phyloP scores from a whole-genome alignment of 2,329 filamentous ascomycete genomes.

The Aaosphaeria pasadenensis region DNA sequence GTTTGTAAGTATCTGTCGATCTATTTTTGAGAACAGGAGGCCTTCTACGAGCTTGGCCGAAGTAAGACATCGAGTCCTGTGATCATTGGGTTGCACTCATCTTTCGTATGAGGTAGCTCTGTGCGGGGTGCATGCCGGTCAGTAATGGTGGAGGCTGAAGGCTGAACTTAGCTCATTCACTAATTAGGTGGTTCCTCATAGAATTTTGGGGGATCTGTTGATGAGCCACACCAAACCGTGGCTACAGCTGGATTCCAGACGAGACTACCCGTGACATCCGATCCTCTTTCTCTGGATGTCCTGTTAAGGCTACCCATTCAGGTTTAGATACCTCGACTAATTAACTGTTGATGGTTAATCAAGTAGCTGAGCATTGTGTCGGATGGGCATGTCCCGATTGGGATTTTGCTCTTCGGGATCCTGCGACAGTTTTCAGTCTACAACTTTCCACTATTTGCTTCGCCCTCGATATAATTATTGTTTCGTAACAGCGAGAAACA shows the following conservation, averaged over 20 bases:
- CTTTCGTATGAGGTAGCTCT: background rate
- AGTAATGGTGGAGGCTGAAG: background rate
- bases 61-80: background rate
- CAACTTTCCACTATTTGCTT: too few relatives aligned
- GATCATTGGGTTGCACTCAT: too few relatives aligned
- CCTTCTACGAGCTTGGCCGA: background rate
- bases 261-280: background rate
- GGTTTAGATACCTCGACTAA: background rate
- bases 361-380: too few relatives aligned
- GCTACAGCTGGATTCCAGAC: background rate
- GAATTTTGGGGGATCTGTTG: background rate
- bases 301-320: too few relatives aligned
- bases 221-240: background rate
- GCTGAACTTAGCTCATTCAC: background rate
- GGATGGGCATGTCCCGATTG: too few relatives aligned
- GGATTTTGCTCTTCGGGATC: too few relatives aligned
- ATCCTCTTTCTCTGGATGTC: background rate
- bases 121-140: background rate
- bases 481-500: too few relatives aligned
- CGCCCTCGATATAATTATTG: too few relatives aligned
- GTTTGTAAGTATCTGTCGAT: background rate
- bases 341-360: background rate
- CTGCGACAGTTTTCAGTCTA: too few relatives aligned
- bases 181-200: background rate
- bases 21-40: background rate